These are phyloP conservation scores for Xanthoconium stramineum DNA, from an alignment of 768 basidiomycete species.

Conservation along the genomic window DNA sequence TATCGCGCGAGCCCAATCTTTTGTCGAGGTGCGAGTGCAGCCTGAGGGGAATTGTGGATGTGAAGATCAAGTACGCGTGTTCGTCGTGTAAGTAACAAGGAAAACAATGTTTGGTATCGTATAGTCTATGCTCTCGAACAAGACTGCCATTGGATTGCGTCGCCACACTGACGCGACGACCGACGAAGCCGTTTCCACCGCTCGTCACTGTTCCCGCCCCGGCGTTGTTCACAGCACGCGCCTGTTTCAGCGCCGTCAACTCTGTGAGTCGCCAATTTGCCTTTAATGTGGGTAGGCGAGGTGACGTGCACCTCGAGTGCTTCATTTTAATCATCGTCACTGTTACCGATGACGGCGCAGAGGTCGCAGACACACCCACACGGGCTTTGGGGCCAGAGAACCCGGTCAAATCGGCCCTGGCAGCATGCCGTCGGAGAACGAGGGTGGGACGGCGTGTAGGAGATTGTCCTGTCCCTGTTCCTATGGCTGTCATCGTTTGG, in stretches of 20 bases:
- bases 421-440: conserved; percentile 13
- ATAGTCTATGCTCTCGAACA: no score
- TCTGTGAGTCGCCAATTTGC: conserved; percentile 22
- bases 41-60: no score
- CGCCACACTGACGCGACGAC: conserved; percentile 9
- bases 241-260: conserved; percentile 45
- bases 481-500: neutral
- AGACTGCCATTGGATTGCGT: neutral
- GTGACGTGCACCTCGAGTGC: neutral
- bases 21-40: no score
- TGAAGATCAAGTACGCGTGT: no score
- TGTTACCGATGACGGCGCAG: neutral
- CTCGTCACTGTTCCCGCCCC: neutral
- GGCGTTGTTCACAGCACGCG: conserved; percentile 10
- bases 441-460: conserved; percentile 5
- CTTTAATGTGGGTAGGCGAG: neutral
- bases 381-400: no score
- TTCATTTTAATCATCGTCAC: neutral
- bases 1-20: no score
- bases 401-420: no score
- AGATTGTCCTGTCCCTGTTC: no score
- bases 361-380: neutral
- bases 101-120: no score
- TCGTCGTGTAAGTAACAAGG: no score
- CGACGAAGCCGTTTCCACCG: neutral